Conservation (phyloP, 2,329 filamentous ascomycete genomes). For the Ascocoryne sarcoides region DNA sequence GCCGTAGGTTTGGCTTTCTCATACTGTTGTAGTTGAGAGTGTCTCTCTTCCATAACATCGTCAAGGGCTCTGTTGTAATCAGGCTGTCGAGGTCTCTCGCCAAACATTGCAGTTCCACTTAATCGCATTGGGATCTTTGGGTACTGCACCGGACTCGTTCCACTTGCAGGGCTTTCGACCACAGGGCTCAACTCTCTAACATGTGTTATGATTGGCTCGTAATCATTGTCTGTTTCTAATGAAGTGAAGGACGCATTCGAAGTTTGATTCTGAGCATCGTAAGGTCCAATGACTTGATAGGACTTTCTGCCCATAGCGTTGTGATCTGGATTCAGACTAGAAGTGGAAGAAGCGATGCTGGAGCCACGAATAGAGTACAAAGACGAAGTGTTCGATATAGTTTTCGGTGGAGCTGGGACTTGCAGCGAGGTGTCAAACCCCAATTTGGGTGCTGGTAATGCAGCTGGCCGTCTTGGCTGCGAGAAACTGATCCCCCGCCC, state of each 20-base stretch:
- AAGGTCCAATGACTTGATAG: constrained; percentile 19
- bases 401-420: constrained; percentile 5
- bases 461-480: constrained; percentile 16
- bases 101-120: constrained; percentile 7
- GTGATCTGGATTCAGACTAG: not conserved
- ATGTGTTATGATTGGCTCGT: constrained; percentile 7
- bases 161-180: constrained; percentile 22
- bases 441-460: constrained; percentile 6
- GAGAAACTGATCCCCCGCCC: constrained; percentile 15
- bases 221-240: constrained; percentile 8
- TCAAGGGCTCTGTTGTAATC: constrained; percentile 10
- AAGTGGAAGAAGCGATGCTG: not conserved
- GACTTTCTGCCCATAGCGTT: constrained; percentile 1
- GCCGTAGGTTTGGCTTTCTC: not conserved
- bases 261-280: constrained; percentile 10
- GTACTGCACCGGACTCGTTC: constrained; percentile 22
- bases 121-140: constrained; percentile 21
- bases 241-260: constrained; percentile 12
- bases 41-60: not conserved
- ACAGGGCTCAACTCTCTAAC: constrained; percentile 23
- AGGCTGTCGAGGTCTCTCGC: constrained; percentile 10
- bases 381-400: constrained; percentile 11
- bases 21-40: not conserved
- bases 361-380: constrained; percentile 13
- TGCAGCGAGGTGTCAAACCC: too few relatives aligned